Percentiles rank a stretch among this genome's conserved stretches.
phyloP scores from a whole-genome alignment of 208 protist genomes.

The Leishmania tarentolae region DNA sequence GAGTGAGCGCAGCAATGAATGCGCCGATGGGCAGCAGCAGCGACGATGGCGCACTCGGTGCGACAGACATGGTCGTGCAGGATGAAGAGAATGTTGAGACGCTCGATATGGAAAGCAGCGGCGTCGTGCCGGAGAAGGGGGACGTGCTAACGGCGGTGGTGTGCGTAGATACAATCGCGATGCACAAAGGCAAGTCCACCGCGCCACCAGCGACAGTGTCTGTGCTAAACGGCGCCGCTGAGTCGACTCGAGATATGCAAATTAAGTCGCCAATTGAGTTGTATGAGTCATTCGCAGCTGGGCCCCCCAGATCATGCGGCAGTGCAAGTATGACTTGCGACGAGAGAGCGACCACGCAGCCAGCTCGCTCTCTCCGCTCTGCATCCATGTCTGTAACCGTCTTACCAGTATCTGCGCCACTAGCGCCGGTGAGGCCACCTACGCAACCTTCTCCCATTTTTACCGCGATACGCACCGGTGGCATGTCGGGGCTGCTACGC shows the following conservation, averaged over 20 bases:
- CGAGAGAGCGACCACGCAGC: background rate
- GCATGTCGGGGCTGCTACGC: background rate
- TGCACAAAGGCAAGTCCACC: background rate
- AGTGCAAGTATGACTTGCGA: background rate
- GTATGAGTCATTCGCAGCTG: background rate
- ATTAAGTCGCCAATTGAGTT: background rate
- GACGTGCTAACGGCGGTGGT: background rate
- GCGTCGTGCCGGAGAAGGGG: background rate
- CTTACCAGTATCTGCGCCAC: background rate
- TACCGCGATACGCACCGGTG: no score
- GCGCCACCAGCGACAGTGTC: background rate
- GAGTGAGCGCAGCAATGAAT: background rate
- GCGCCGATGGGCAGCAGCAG: slow-evolving; percentile 1
- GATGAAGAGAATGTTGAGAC: background rate
- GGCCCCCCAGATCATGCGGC: background rate
- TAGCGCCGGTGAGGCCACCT: background rate
- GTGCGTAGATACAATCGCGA: background rate
- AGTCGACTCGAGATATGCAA: background rate
- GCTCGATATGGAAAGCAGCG: background rate
- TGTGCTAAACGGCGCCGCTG: background rate
- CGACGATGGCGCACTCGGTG: background rate
- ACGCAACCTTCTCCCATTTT: background rate
- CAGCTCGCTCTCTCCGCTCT: background rate
- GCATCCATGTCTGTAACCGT: background rate
- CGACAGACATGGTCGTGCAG: background rate